Percentiles rank a stretch among this genome's conserved stretches.
These are phyloP conservation scores for Apiospora aurea DNA, from an alignment of 2,329 filamentous ascomycete species.

Conservation along the genomic window DNA sequence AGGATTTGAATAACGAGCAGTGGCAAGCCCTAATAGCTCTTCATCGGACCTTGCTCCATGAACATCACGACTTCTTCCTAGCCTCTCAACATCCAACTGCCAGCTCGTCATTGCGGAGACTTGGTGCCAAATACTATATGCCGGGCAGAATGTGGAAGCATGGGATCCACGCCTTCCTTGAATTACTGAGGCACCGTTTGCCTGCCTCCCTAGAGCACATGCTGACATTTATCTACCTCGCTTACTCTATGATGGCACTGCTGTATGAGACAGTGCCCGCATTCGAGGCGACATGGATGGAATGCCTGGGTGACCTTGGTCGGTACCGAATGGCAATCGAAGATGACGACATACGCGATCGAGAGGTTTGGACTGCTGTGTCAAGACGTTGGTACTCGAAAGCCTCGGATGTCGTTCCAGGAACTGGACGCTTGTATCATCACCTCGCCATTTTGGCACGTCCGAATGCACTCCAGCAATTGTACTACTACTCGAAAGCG, in stretches of 20 bases:
- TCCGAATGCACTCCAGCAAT: slow-evolving; percentile 72
- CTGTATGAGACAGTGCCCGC: slow-evolving; percentile 84
- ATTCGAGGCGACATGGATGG: slow-evolving; percentile 91
- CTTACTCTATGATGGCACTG: slow-evolving; percentile 89
- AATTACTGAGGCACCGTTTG: slow-evolving; percentile 75
- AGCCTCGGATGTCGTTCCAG: slow-evolving; percentile 78
- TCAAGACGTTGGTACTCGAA: slow-evolving; percentile 85
- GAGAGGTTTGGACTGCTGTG: slow-evolving; percentile 83
- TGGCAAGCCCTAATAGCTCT: slow-evolving; percentile 86
- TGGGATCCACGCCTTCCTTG: slow-evolving; percentile 86
- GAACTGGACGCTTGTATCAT: slow-evolving; percentile 82
- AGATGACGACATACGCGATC: slow-evolving; percentile 75
- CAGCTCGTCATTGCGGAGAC: slow-evolving; percentile 66
- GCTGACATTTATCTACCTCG: slow-evolving; percentile 87
- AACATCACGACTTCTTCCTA: slow-evolving; percentile 87
- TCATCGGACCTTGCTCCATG: slow-evolving; percentile 80
- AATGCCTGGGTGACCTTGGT: slow-evolving; percentile 86
- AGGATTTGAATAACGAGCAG: slow-evolving; percentile 67
- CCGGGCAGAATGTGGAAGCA: slow-evolving; percentile 94
- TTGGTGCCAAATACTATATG: slow-evolving; percentile 88
- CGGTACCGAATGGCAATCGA: slow-evolving; percentile 93
- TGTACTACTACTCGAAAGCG: slow-evolving; percentile 76
- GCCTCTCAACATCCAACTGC: slow-evolving; percentile 87
- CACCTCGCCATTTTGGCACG: slow-evolving; percentile 82
- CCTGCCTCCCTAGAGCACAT: slow-evolving; percentile 86